Conservation (phyloP, 2,329 filamentous ascomycete genomes). For the Harringtonia aguacate region DNA sequence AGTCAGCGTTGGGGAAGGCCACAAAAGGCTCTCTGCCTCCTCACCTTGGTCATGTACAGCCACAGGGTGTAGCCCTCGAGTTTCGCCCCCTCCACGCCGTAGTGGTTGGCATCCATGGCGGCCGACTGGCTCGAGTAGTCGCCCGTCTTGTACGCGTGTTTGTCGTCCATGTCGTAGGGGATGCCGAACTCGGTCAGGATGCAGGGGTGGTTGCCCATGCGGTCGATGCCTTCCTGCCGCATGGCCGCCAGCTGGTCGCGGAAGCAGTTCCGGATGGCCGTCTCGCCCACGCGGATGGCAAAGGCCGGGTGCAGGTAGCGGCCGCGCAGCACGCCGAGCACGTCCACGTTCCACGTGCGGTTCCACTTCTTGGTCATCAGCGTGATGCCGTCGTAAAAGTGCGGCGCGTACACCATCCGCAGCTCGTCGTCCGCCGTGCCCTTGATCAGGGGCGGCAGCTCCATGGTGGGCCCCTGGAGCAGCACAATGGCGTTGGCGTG, state of each 20-base stretch:
- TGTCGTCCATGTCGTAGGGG: slow-evolving; percentile 97
- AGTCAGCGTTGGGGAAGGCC: no score
- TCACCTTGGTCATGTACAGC: slow-evolving; percentile 67
- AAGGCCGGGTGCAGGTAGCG: slow-evolving; percentile 83
- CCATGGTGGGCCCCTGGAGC: slow-evolving; percentile 83
- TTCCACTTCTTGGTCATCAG: slow-evolving; percentile 99
- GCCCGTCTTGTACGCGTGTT: slow-evolving; percentile 88
- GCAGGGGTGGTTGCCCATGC: slow-evolving; percentile 80
- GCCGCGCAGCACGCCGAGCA: slow-evolving; percentile 82
- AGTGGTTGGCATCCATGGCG: slow-evolving; percentile 94
- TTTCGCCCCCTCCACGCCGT: slow-evolving; percentile 72
- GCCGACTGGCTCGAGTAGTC: slow-evolving; percentile 88
- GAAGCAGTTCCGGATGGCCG: slow-evolving; percentile 88
- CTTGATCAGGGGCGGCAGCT: slow-evolving; percentile 81
- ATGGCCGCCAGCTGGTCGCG: slow-evolving; percentile 77
- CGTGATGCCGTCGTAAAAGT: slow-evolving; percentile 95
- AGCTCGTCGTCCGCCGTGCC: slow-evolving; percentile 81
- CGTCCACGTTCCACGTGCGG: slow-evolving; percentile 91
- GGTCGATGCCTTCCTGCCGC: slow-evolving; percentile 74
- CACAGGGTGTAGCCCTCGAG: slow-evolving; percentile 84
- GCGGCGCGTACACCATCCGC: slow-evolving; percentile 83
- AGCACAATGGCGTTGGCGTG: slow-evolving; percentile 80
- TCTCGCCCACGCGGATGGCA: slow-evolving; percentile 85
- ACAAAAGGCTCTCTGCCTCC: slow-evolving; percentile 11
- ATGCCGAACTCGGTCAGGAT: slow-evolving; percentile 94